A percentile compares a stretch with the other conserved stretches of the same genome.
These are phyloP conservation scores for Hylodesmum podocarpum DNA, from an alignment of 306 rosid species.

Conservation along the genomic window DNA sequence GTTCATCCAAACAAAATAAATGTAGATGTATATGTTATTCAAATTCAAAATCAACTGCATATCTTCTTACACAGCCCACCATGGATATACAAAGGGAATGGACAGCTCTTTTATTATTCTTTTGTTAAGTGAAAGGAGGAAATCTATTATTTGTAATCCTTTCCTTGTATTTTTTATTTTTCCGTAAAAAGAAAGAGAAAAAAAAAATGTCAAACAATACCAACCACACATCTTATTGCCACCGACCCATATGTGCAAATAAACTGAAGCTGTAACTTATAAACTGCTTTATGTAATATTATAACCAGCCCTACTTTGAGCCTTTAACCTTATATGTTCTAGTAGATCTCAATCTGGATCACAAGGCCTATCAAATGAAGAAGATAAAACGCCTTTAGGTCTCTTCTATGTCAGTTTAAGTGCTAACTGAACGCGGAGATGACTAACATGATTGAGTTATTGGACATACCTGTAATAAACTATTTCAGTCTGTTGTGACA, in stretches of 20 bases:
- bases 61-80: neutral
- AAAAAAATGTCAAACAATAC: neutral
- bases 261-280: neutral
- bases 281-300: neutral
- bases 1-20: neutral
- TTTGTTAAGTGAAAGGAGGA: neutral
- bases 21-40: neutral
- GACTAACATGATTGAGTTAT: neutral
- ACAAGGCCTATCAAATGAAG: neutral
- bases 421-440: conserved; percentile 7
- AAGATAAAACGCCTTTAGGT: neutral
- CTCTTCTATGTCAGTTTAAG: conserved; percentile 12
- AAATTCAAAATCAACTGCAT: neutral
- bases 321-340: conserved; percentile 2
- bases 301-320: neutral
- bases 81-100: neutral
- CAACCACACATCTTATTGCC: neutral
- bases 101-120: neutral
- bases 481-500: conserved; percentile 43
- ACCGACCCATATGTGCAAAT: conserved; percentile 5
- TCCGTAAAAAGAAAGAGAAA: neutral
- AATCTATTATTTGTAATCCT: neutral
- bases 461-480: conserved; percentile 60
- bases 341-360: neutral
- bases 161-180: neutral